A percentile compares a stretch with the other conserved stretches of the same genome.
These are phyloP conservation scores for Podosphaera xanthii DNA, from an alignment of 2,329 filamentous ascomycete genomes.

Conservation along the genomic window DNA sequence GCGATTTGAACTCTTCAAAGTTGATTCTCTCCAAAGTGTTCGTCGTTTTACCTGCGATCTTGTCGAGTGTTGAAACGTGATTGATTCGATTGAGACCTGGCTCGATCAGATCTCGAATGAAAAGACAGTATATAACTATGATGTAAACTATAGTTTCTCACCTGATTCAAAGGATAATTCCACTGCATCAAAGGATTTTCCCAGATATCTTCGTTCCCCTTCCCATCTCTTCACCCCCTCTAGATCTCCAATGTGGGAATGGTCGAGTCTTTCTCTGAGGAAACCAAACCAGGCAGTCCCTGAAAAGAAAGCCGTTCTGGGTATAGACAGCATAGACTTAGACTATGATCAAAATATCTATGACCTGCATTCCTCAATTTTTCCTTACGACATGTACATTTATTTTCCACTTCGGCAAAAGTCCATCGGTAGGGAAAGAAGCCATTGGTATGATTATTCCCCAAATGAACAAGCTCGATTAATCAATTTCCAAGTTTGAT, in stretches of 20 bases:
- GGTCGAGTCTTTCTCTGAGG: not conserved
- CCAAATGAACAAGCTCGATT: not conserved
- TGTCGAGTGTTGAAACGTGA: no score
- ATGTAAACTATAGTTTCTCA: no score
- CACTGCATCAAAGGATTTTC: not conserved
- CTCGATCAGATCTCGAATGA: no score
- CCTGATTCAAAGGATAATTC: no score
- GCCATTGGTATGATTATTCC: not conserved
- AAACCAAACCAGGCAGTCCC: not conserved
- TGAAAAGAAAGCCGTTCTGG: not conserved
- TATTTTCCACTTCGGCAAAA: not conserved
- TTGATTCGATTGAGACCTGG: no score
- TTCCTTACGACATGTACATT: not conserved
- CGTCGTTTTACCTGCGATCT: no score
- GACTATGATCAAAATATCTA: not conserved
- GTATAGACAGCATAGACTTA: not conserved
- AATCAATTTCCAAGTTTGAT: not conserved
- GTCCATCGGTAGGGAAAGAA: not conserved
- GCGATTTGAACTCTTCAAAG: no score
- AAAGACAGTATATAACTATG: no score
- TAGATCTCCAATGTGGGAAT: no score
- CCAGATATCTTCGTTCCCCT: not conserved
- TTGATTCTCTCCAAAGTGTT: no score
- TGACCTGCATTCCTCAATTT: not conserved
- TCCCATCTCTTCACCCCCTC: not conserved